These are phyloP conservation scores for Myriosclerotinia scirpicola DNA, from an alignment of 2,329 filamentous ascomycete species.

Conservation along the genomic window DNA sequence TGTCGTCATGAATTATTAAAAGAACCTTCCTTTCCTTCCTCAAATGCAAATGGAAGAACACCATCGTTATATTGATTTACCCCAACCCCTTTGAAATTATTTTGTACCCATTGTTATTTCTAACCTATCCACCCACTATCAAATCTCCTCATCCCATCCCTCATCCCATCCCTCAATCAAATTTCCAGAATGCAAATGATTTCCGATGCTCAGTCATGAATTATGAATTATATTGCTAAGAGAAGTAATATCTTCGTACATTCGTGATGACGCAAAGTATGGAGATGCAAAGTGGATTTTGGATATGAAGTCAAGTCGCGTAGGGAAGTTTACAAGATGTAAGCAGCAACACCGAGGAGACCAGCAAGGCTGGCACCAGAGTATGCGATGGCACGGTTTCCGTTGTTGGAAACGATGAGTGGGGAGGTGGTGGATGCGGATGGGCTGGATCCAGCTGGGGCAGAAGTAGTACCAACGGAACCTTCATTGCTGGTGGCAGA, in stretches of 20 bases:
- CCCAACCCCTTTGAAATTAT: no score
- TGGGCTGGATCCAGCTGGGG: constrained; percentile 28
- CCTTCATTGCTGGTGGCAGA: background rate
- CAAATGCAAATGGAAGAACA: no score
- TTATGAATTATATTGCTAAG: background rate
- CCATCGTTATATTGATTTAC: no score
- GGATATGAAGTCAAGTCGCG: background rate
- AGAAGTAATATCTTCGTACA: background rate
- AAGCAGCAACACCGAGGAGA: constrained; percentile 58
- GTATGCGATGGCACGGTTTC: constrained; percentile 55
- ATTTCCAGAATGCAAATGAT: background rate
- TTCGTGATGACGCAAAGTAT: background rate
- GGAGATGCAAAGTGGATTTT: background rate
- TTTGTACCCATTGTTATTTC: no score
- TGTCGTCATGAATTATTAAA: no score
- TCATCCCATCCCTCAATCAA: background rate
- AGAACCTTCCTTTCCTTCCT: no score
- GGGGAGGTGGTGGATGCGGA: constrained; percentile 36
- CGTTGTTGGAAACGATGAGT: constrained; percentile 53
- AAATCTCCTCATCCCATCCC: no score
- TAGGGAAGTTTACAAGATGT: constrained; percentile 40
- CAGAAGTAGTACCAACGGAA: constrained; percentile 33
- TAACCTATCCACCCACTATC: no score
- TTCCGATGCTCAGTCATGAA: background rate
- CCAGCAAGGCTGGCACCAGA: constrained; percentile 61